A percentile compares a stretch with the other conserved stretches of the same genome.
Evolutionary conservation across 2,329 filamentous ascomycete genomes (phyloP).

Genomic region (Penicillium italicum): DNA sequence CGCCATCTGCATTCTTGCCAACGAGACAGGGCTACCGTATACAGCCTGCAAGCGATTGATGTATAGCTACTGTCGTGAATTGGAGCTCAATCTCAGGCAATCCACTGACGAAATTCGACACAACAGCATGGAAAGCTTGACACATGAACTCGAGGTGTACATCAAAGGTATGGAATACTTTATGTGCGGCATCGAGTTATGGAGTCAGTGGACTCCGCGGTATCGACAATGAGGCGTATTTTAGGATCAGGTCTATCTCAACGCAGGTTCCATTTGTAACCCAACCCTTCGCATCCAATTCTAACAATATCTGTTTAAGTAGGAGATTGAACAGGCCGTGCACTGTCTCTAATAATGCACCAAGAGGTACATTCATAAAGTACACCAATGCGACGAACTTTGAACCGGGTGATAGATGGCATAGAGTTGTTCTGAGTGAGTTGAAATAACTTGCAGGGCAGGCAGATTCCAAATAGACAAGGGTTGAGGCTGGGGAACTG

Average conservation of each 20-base stretch:
- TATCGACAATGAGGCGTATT: constrained; percentile 7
- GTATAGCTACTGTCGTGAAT: constrained; percentile 19
- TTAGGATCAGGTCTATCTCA: not conserved
- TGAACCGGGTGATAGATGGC: too few relatives aligned
- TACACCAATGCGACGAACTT: too few relatives aligned
- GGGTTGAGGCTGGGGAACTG: too few relatives aligned
- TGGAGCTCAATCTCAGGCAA: constrained; percentile 14
- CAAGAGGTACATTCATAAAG: not conserved
- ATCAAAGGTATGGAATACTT: constrained; percentile 16
- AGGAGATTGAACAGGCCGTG: not conserved
- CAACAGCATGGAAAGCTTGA: not conserved
- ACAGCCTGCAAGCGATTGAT: constrained; percentile 17
- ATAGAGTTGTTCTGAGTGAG: too few relatives aligned
- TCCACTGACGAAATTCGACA: not conserved
- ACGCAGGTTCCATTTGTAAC: not conserved
- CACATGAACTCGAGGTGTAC: constrained; percentile 14
- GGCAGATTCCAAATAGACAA: too few relatives aligned
- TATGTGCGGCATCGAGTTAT: constrained; percentile 19
- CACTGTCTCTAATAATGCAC: not conserved
- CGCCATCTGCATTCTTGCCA: constrained; percentile 14
- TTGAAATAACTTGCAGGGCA: too few relatives aligned
- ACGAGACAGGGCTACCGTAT: constrained; percentile 16
- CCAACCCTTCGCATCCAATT: not conserved
- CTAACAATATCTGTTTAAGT: not conserved
- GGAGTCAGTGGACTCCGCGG: constrained; percentile 21